These are phyloP conservation scores for Plectosphaerella plurivora DNA, from an alignment of 2,329 filamentous ascomycete genomes.

Conservation along the genomic window DNA sequence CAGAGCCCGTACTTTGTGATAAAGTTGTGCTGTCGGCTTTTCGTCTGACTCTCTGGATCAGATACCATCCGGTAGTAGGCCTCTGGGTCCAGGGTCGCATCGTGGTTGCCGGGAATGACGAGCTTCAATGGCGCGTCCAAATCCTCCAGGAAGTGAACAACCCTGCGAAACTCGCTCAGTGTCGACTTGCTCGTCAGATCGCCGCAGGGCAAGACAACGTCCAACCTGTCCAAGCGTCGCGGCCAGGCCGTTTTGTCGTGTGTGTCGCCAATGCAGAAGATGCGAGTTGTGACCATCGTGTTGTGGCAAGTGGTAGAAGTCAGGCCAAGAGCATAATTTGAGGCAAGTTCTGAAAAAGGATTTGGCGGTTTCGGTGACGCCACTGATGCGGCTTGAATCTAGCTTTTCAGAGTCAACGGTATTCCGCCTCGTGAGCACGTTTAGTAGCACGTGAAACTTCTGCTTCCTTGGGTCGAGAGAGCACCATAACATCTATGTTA, in stretches of 20 bases:
- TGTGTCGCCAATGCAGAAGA: constrained; percentile 34
- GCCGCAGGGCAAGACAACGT: constrained; percentile 47
- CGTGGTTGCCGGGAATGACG: constrained; percentile 52
- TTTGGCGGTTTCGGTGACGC: no score
- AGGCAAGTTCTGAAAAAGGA: no score
- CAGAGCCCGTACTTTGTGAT: constrained; percentile 28
- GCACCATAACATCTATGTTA: no score
- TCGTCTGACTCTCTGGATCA: not conserved
- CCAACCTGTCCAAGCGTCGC: constrained; percentile 18
- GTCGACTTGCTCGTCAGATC: constrained; percentile 41
- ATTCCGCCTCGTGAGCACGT: no score
- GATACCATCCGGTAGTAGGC: not conserved
- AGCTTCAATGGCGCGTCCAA: constrained; percentile 47
- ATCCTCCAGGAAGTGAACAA: constrained; percentile 34
- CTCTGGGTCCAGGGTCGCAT: constrained; percentile 34
- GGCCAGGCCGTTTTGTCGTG: constrained; percentile 15
- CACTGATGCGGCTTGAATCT: no score
- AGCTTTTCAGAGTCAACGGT: no score
- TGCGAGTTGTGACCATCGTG: constrained; percentile 27
- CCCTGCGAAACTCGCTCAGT: constrained; percentile 31
- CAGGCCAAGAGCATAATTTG: no score
- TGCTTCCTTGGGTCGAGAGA: no score
- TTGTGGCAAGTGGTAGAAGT: no score
- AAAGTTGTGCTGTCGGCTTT: constrained; percentile 5
- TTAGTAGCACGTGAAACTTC: no score